A percentile compares a stretch with the other conserved stretches of the same genome.
Conservation (phyloP, 2,329 filamentous ascomycete species). For the Aspergillus puulaauensis region DNA sequence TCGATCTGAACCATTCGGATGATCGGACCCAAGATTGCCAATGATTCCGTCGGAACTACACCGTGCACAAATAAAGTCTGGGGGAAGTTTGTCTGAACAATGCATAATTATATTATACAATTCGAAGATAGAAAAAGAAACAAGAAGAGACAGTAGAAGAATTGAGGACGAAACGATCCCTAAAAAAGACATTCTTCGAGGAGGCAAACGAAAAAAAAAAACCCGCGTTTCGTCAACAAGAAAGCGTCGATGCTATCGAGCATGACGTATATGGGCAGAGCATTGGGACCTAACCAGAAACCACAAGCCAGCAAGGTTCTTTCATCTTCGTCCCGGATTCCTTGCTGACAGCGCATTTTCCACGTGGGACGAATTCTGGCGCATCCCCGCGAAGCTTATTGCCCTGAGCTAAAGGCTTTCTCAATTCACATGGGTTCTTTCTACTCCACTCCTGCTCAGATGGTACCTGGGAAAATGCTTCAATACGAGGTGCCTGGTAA, state of each 20-base stretch:
- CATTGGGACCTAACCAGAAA: slow-evolving; percentile 1
- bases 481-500: slow-evolving; percentile 11
- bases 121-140: background rate
- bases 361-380: slow-evolving; percentile 21
- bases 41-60: background rate
- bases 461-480: background rate
- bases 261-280: too few relatives aligned
- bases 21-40: background rate
- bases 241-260: background rate
- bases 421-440: background rate
- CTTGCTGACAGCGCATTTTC: background rate
- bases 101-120: background rate
- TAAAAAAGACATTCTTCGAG: background rate
- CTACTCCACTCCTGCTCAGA: background rate
- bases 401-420: background rate
- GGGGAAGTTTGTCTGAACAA: too few relatives aligned
- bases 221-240: background rate
- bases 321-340: background rate
- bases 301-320: slow-evolving; percentile 8
- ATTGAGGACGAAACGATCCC: background rate
- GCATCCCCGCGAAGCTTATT: slow-evolving; percentile 22
- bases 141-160: background rate
- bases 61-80: too few relatives aligned
- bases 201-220: background rate
- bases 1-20: background rate